Conservation (phyloP, 371 early-diverging fungal species). For the Rhizopus arrhizus region DNA sequence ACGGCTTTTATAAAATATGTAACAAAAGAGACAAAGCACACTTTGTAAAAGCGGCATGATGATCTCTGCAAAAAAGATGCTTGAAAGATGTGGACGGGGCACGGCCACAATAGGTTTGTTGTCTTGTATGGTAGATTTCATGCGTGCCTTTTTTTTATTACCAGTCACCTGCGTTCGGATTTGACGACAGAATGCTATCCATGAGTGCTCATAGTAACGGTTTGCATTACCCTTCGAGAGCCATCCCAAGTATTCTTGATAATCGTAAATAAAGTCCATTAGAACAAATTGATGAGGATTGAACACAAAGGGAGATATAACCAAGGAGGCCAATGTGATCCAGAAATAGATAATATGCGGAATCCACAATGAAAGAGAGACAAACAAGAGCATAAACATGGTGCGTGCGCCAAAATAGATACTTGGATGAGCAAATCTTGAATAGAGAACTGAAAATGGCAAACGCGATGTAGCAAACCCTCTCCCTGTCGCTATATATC, state of each 20-base stretch:
- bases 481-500: slow-evolving; percentile 88
- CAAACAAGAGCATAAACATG: slow-evolving; percentile 75
- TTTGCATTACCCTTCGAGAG: slow-evolving; percentile 73
- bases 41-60: slow-evolving; percentile 75
- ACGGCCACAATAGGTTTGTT: slow-evolving; percentile 56
- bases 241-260: slow-evolving; percentile 80
- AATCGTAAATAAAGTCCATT: slow-evolving; percentile 77
- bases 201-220: slow-evolving; percentile 69
- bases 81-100: slow-evolving; percentile 69
- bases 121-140: slow-evolving; percentile 56
- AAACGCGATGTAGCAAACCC: slow-evolving; percentile 86
- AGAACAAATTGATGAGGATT: slow-evolving; percentile 85
- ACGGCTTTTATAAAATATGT: slow-evolving; percentile 60
- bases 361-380: slow-evolving; percentile 72
- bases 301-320: slow-evolving; percentile 81
- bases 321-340: slow-evolving; percentile 73
- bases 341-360: slow-evolving; percentile 85
- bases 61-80: slow-evolving; percentile 77
- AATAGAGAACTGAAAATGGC: slow-evolving; percentile 78
- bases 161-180: slow-evolving; percentile 77
- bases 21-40: slow-evolving; percentile 59
- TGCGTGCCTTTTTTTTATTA: slow-evolving; percentile 31
- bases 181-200: slow-evolving; percentile 80
- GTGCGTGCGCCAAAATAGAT: slow-evolving; percentile 81
- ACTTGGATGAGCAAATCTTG: slow-evolving; percentile 80